Base-by-base conservation (phyloP, 306 rosid species). In the Prunus davidiana region DNA sequence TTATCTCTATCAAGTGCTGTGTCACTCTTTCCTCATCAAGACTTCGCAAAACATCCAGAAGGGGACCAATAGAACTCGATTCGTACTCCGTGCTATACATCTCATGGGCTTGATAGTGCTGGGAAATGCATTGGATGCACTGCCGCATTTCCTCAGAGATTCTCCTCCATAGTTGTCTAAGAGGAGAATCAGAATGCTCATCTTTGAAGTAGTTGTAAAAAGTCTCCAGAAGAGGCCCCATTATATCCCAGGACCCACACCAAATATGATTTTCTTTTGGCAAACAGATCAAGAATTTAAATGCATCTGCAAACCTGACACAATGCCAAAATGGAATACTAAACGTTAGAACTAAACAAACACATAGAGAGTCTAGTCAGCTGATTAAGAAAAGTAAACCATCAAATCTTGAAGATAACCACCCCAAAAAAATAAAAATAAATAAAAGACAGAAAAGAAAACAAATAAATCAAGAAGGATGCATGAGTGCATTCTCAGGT, bases 171-270 rank as follows among this genome's bases (percentile, higher is more conserved):
- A 94, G 81, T 46, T 70, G 84, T 81, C 86, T 90, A 62, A 92
- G 97, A 64, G 97, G 98, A 78, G 97, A 92, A 78, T 92, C 91
- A 19, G 75, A 72, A 69, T 86, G 81, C 64, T 90, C 89, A 46
- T 92, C 91, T 86, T 90, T 92, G 79, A 82, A 85, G 85, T 84
- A 94, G 86, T 92, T 94, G 89, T 90, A 94, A 83, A 94, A 94
- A 5, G 98, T 92, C 86, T 94, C 98, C 72, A 94, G 75, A 75
- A 94, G 93, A 57, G 97, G 98, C 38, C 91, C 94, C 97, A 94
- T 94, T 79, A 94, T 54, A 67, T 94, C 98, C 95, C 91, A 88
- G 12, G 81, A 82, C 68, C 86, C 96, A 86, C 98, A 94, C 98
- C 98, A 94, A 69, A 94, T 85, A 82, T 94, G 98, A 80, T 75